Evolutionary conservation across 352 stramenopile species (phyloP), one percentile per base, ranked within the genome.

Genomic region (Pythium phragmiticola): DNA sequence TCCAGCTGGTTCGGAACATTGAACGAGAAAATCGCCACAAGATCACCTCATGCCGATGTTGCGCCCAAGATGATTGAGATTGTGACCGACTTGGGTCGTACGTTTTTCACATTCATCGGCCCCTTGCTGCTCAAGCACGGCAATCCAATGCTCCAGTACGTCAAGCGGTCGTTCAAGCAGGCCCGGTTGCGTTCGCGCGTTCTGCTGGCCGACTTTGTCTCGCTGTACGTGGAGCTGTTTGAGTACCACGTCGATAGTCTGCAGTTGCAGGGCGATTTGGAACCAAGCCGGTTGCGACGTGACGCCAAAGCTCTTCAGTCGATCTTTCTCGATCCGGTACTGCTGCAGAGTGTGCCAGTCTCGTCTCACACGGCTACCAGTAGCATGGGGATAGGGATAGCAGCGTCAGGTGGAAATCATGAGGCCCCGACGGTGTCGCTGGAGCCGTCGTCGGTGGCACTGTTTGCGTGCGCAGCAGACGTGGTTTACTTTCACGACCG

Each of bases 201-300:
- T 19, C 70, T 72, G 12, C 68, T 76, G 6, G 75, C 74, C 6
- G 78, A 90, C 45, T 91, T 88, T 70, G 54, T 94, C 4, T 65
- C 80, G 51, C 60, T 85, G 23, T 90, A 88, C 57, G 55, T 90
- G 7, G 63, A 81, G 19, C 36, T 89, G 1, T 88, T 87, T 39
- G 66, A 71, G 48, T 78, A 81, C 60, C 76, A 90, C 47, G 58
- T 53, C 21, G 73, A 68, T 19, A 72, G 70, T 30, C 42, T 74
- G 17, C 51, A 75, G 30, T 59, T 77, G 17, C 48, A 66, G 7
- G 68, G 76, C 16, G 65, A 76, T 45, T 50, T 92, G 14, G 39
- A 73, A 8, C 74, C 74, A 3, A 43, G 19, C 12, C 69, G 68
- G 34, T 48, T 93, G 19, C 47, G 78, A 16, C 58, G 48, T 5